Conservation (phyloP, 345 rosid species). For the Brassica rapa region DNA sequence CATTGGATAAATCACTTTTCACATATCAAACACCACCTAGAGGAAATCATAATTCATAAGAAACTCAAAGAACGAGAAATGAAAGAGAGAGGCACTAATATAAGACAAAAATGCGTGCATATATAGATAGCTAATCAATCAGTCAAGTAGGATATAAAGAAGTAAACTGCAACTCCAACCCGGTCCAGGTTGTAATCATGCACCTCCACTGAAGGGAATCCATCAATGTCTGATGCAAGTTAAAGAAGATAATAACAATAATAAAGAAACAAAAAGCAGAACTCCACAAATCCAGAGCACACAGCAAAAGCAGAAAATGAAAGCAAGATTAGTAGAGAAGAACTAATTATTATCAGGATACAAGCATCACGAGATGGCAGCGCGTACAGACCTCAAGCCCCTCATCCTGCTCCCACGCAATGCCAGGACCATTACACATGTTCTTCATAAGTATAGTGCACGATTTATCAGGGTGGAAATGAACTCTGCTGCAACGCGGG, state of each 20-base stretch:
- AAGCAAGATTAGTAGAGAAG: not conserved
- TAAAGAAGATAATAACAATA: slow-evolving; percentile 51
- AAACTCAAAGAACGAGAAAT: not conserved
- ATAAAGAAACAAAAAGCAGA: slow-evolving; percentile 26
- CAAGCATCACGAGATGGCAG: slow-evolving; percentile 67
- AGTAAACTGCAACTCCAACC: slow-evolving; percentile 50
- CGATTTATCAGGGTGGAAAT: slow-evolving; percentile 84
- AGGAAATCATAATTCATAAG: not conserved
- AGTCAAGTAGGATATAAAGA: slow-evolving; percentile 55
- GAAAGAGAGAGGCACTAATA: not conserved
- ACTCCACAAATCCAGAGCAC: slow-evolving; percentile 4
- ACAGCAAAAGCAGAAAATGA: slow-evolving; percentile 11
- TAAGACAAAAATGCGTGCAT: not conserved
- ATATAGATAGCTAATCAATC: not conserved
- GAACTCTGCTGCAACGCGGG: slow-evolving; percentile 93
- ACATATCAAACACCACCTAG: not conserved
- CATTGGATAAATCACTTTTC: not conserved
- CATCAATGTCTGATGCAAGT: slow-evolving; percentile 59
- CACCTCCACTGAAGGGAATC: slow-evolving; percentile 52
- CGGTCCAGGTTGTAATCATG: slow-evolving; percentile 50
- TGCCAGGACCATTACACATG: slow-evolving; percentile 96
- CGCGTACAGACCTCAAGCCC: slow-evolving; percentile 98
- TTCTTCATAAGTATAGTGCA: slow-evolving; percentile 88
- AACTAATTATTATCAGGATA: slow-evolving; percentile 66
- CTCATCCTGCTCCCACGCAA: slow-evolving; percentile 97